These are phyloP conservation scores for Sporisorium reilianum DNA, from an alignment of 1,284 basidiomycete genomes.

Conservation along the genomic window DNA sequence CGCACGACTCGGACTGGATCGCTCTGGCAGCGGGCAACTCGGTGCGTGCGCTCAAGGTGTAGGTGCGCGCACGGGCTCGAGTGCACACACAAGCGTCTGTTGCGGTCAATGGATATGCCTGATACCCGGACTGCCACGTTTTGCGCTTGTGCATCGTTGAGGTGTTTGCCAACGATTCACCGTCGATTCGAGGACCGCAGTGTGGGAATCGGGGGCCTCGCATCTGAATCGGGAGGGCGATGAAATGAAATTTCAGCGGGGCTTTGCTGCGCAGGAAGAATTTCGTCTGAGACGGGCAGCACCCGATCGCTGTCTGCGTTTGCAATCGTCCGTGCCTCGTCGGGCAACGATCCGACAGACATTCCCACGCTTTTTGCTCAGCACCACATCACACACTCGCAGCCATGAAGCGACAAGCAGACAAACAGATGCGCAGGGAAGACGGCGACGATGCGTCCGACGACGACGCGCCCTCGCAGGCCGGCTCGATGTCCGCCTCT, in stretches of 20 bases:
- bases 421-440: constrained; percentile 47
- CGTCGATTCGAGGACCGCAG: too few relatives aligned
- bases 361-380: constrained; percentile 4
- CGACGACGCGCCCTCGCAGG: constrained; percentile 38
- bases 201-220: too few relatives aligned
- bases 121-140: constrained; percentile 10
- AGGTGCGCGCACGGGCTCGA: too few relatives aligned
- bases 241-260: not conserved
- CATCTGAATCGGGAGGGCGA: not conserved
- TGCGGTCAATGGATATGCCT: not conserved
- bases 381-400: not conserved
- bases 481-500: constrained; percentile 30
- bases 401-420: constrained; percentile 48
- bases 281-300: constrained; percentile 1
- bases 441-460: constrained; percentile 45
- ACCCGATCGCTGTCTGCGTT: constrained; percentile 1
- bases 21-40: constrained; percentile 48
- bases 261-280: constrained; percentile 13
- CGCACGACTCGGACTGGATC: constrained; percentile 54
- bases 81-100: not conserved
- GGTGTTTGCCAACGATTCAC: not conserved
- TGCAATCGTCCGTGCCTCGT: constrained; percentile 24
- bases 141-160: not conserved
- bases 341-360: not conserved
- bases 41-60: constrained; percentile 49